Evolutionary conservation across 768 basidiomycete species (phyloP).

Genomic region (Lentinula detonsa): DNA sequence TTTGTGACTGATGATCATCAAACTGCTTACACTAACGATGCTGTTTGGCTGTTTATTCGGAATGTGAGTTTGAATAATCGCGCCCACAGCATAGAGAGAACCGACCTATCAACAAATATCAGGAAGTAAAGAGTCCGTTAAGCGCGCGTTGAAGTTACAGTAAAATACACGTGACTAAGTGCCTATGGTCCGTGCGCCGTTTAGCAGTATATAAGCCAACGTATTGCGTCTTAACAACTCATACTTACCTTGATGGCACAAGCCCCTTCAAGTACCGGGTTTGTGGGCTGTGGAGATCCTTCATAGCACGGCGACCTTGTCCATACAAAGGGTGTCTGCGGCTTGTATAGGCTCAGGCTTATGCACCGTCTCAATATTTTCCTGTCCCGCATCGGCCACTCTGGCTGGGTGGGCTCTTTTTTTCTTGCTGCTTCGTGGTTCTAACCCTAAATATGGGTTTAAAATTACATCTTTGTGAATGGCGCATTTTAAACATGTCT

Average conservation of each 20-base stretch:
- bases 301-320: conserved; percentile 7
- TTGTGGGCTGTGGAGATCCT: conserved; percentile 6
- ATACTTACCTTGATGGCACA: conserved; percentile 10
- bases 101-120: too few species aligned
- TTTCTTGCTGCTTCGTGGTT: not conserved
- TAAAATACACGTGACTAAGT: not conserved
- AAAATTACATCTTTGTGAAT: not conserved
- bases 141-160: not conserved
- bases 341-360: conserved; percentile 7
- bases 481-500: not conserved
- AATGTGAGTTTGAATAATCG: too few species aligned
- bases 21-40: too few species aligned
- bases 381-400: conserved; percentile 7
- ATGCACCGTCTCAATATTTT: conserved; percentile 8
- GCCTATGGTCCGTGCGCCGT: not conserved
- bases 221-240: not conserved
- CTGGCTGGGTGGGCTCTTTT: conserved; percentile 8
- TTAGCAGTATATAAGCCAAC: not conserved
- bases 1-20: not conserved
- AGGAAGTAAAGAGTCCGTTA: too few species aligned
- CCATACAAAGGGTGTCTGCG: conserved; percentile 4
- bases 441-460: not conserved
- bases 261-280: conserved; percentile 5
- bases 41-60: too few species aligned
- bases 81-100: too few species aligned